phyloP scores from a whole-genome alignment of 1,139 yeast genomes.

The Geotrichum bryndzae region DNA sequence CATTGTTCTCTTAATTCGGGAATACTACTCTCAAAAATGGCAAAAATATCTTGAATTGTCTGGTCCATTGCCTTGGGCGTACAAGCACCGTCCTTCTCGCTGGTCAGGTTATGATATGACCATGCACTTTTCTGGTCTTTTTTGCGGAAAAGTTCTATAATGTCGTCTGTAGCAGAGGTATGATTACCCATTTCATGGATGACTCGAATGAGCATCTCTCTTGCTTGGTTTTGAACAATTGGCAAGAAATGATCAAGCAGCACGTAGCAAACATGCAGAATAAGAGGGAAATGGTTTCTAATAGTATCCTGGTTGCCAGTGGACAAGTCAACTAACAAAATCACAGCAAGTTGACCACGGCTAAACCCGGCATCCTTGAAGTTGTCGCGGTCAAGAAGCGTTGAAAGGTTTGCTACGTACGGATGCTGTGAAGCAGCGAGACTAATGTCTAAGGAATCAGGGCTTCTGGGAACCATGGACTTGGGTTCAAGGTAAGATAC shows the following conservation, averaged over 20 bases:
- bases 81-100: constrained; percentile 72
- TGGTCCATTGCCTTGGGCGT: constrained; percentile 85
- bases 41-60: constrained; percentile 60
- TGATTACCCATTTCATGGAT: constrained; percentile 49
- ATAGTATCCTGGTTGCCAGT: constrained; percentile 40
- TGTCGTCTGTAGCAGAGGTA: constrained; percentile 44
- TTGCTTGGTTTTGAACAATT: constrained; percentile 79
- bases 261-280: constrained; percentile 76
- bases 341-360: constrained; percentile 77
- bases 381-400: constrained; percentile 45
- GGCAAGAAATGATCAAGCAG: constrained; percentile 81
- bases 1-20: constrained; percentile 68
- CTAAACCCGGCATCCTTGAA: constrained; percentile 78
- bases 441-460: constrained; percentile 32
- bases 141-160: constrained; percentile 44
- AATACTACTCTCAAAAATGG: constrained; percentile 46
- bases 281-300: constrained; percentile 52
- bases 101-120: constrained; percentile 81
- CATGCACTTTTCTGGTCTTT: constrained; percentile 50
- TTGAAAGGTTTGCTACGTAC: constrained; percentile 67
- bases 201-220: constrained; percentile 65
- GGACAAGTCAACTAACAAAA: constrained; percentile 75
- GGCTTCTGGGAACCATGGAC: constrained; percentile 73
- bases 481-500: constrained; percentile 71
- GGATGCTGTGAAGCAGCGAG: constrained; percentile 44